Evolutionary conservation across 1,284 basidiomycete genomes (phyloP).

Genomic region (Austroboletus niveus): DNA sequence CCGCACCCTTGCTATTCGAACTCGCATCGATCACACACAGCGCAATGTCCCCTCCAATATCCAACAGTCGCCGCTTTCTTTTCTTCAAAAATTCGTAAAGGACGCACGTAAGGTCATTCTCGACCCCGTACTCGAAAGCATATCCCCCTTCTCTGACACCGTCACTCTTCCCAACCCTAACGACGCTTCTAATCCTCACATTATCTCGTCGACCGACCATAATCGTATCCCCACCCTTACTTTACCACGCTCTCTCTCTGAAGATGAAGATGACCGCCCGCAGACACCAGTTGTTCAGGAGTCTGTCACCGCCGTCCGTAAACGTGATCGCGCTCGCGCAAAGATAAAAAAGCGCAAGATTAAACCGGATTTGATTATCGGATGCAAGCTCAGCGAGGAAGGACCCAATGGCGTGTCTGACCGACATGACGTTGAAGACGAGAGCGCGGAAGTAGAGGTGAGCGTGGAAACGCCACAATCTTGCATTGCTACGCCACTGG

Average conservation of each 20-base stretch:
- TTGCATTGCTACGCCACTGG: conserved; percentile 12
- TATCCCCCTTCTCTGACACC: conserved; percentile 26
- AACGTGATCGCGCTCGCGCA: conserved; percentile 44
- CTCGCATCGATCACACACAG: conserved; percentile 36
- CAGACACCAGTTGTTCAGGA: conserved; percentile 26
- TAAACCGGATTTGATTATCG: conserved; percentile 20
- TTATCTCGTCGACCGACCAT: conserved; percentile 23
- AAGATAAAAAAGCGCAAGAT: conserved; percentile 58
- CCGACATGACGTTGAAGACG: conserved; percentile 54
- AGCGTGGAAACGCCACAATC: conserved; percentile 19
- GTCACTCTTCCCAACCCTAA: conserved; percentile 25
- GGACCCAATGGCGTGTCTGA: conserved; percentile 45
- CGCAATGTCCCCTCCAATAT: conserved; percentile 36
- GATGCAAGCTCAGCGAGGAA: conserved; percentile 33
- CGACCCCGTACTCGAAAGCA: conserved; percentile 54
- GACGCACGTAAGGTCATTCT: conserved; percentile 50
- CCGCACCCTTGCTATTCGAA: conserved; percentile 40
- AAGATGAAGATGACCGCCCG: conserved; percentile 40
- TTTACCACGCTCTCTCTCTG: conserved; percentile 36
- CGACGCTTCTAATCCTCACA: conserved; percentile 27
- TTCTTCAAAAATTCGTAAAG: conserved; percentile 61
- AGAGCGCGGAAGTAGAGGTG: conserved; percentile 59
- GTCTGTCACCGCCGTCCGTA: conserved; percentile 28
- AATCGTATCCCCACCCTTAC: conserved; percentile 15
- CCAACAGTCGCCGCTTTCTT: conserved; percentile 50